Conservation (phyloP, 2,329 filamentous ascomycete species). For the Aquanectria penicillioides region DNA sequence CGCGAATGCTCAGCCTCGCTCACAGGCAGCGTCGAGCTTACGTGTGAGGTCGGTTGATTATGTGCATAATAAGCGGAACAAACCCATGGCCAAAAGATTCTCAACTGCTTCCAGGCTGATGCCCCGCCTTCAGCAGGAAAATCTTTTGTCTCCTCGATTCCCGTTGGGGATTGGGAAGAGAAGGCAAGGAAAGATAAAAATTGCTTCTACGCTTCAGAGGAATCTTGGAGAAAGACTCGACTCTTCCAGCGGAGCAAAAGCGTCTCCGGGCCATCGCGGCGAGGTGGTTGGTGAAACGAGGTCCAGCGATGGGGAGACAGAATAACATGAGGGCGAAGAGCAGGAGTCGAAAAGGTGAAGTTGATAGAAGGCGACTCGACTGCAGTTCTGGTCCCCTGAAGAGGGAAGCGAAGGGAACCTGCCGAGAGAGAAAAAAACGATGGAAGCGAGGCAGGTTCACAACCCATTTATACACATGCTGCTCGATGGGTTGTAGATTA, state of each 20-base stretch:
- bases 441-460: not conserved
- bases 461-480: slow-evolving; percentile 10
- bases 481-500: not conserved
- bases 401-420: slow-evolving; percentile 20
- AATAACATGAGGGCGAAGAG: slow-evolving; percentile 7
- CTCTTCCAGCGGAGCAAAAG: slow-evolving; percentile 21
- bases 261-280: slow-evolving; percentile 26
- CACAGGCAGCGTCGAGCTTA: too few relatives aligned
- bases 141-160: slow-evolving; percentile 5
- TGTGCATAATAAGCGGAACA: not conserved
- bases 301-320: slow-evolving; percentile 21
- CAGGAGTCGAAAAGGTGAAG: slow-evolving; percentile 5
- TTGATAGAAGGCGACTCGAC: slow-evolving; percentile 28
- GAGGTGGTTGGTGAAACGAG: not conserved
- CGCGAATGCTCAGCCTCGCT: too few relatives aligned
- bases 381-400: slow-evolving; percentile 26
- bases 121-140: slow-evolving; percentile 31
- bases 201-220: slow-evolving; percentile 24
- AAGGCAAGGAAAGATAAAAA: slow-evolving; percentile 3
- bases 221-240: slow-evolving; percentile 14
- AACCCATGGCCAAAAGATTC: slow-evolving; percentile 4
- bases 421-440: not conserved
- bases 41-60: too few relatives aligned
- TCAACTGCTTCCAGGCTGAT: slow-evolving; percentile 28
- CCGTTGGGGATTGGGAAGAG: not conserved